phyloP scores from a whole-genome alignment of 306 rosid species.

The Sphenostylis stenocarpa region DNA sequence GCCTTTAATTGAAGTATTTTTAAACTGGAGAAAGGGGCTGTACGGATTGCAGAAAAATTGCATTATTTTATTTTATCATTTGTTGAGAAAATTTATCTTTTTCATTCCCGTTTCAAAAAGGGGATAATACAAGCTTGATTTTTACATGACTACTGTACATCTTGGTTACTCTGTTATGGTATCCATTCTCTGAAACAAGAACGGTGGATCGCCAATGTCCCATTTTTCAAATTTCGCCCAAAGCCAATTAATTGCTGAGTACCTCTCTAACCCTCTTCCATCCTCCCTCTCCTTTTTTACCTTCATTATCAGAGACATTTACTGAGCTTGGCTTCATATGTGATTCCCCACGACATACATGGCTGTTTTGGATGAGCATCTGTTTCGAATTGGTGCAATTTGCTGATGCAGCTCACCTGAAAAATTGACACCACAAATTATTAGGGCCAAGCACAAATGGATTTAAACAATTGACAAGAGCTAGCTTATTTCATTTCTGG shows the following conservation, averaged over 20 bases:
- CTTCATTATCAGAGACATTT: slow-evolving; percentile 11
- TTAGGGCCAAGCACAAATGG: slow-evolving; percentile 1
- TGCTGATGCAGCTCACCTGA: slow-evolving; percentile 41
- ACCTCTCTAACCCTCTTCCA: not conserved
- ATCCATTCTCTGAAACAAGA: slow-evolving; percentile 25
- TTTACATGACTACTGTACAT: slow-evolving; percentile 36
- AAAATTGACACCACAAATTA: slow-evolving; percentile 4
- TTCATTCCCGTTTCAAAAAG: not conserved
- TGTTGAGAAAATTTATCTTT: not conserved
- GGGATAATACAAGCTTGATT: not conserved
- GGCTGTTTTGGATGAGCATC: not conserved
- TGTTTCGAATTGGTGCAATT: slow-evolving; percentile 19
- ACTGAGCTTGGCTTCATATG: slow-evolving; percentile 25
- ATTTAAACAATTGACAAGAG: not conserved
- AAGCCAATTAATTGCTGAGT: not conserved
- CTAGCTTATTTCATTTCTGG: not conserved
- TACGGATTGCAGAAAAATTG: not conserved
- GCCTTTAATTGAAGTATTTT: not conserved
- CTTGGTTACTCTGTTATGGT: not conserved
- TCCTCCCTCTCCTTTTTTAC: not conserved
- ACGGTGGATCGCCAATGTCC: slow-evolving; percentile 14
- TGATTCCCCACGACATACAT: not conserved
- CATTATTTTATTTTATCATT: slow-evolving; percentile 13
- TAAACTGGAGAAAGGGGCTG: not conserved
- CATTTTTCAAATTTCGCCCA: not conserved